Evolutionary conservation across 2,329 filamentous ascomycete species (phyloP), one percentile per base, ranked within the genome.

Genomic region (Apiospora marii): DNA sequence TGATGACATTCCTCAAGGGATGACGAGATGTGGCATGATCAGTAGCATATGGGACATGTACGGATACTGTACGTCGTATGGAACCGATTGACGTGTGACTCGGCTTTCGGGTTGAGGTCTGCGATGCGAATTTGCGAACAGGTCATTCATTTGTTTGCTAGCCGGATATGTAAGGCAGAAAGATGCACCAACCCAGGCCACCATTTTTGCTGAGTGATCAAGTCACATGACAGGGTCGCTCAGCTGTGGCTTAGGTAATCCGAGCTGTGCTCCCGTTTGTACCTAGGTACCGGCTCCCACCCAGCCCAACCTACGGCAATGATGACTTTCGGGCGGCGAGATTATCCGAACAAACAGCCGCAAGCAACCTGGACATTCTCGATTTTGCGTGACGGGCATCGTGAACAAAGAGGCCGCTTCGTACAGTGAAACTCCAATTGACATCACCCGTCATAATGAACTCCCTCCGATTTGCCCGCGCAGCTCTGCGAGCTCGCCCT

Each of bases 381-480:
- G 84, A 81, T 87, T 87, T 87, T 82, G 83, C 81, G 80, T 80
- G 82, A 83, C 83, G 84, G 83, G 83, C 78, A 79, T 79, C 78
- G 79, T 80, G 79, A 82, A 78, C 80, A 64, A 79, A 71, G 78
- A 79, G 80, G 72, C 72, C 77, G 78, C 79, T 81, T 81, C 83
- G 83, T 83, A 85, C 81, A 84, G 87, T 80, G 81, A 85, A 80
- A 80, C 70, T 77, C 71, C 85, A 85, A 87, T 87, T 86, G 83
- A 82, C 83, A 83, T 81, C 83, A 81, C 83, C 84, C 77, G 81
- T 81, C 88, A 91, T 85, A 87, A 98, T 98, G 96, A 98, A 95
- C 91, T 93, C 94, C 85, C 87, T 98, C 87, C 94, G 95, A 86
- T 89, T 98, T 86, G 94, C 95, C 88, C 93, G 96, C 86, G 91